These are phyloP conservation scores for Vitis amurensis DNA, from an alignment of 164 flowering plant species.

Conservation along the genomic window DNA sequence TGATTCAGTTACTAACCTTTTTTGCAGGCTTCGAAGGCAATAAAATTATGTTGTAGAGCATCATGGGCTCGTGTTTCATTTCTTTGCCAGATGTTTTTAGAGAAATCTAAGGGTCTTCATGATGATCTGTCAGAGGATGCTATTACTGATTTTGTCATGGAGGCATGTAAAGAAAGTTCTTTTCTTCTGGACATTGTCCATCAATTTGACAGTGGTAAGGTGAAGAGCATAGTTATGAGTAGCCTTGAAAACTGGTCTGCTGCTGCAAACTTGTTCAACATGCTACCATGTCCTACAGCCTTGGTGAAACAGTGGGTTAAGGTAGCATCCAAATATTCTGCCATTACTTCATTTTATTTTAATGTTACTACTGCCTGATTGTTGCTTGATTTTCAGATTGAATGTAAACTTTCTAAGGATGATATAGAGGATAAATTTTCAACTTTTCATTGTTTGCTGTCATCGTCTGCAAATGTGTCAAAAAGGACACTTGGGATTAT, in stretches of 20 bases:
- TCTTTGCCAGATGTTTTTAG: slow-evolving; percentile 41
- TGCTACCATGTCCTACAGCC: slow-evolving; percentile 48
- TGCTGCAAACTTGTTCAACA: slow-evolving; percentile 38
- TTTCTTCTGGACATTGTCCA: slow-evolving; percentile 62
- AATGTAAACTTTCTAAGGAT: slow-evolving; percentile 35
- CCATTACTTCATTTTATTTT: neutral
- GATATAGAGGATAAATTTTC: slow-evolving; percentile 27
- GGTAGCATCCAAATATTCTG: slow-evolving; percentile 41
- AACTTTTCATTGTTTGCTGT: slow-evolving; percentile 46
- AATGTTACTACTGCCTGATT: slow-evolving; percentile 19
- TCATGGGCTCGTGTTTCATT: slow-evolving; percentile 60
- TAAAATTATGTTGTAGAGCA: slow-evolving; percentile 59
- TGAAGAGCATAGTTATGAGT: slow-evolving; percentile 29
- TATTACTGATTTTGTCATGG: slow-evolving; percentile 42
- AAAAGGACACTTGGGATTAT: slow-evolving; percentile 40
- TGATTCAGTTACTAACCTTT: neutral
- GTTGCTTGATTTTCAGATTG: slow-evolving; percentile 45
- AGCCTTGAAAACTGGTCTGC: slow-evolving; percentile 62
- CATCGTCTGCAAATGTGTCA: slow-evolving; percentile 38
- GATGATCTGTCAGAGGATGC: slow-evolving; percentile 50
- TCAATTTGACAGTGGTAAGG: slow-evolving; percentile 41
- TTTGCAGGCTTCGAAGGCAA: slow-evolving; percentile 65
- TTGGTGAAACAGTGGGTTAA: slow-evolving; percentile 86
- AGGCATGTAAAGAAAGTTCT: slow-evolving; percentile 57
- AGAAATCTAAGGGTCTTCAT: slow-evolving; percentile 23